These are phyloP conservation scores for Stephanocyclus meneghinianus DNA, from an alignment of 352 stramenopile genomes.

Conservation along the genomic window DNA sequence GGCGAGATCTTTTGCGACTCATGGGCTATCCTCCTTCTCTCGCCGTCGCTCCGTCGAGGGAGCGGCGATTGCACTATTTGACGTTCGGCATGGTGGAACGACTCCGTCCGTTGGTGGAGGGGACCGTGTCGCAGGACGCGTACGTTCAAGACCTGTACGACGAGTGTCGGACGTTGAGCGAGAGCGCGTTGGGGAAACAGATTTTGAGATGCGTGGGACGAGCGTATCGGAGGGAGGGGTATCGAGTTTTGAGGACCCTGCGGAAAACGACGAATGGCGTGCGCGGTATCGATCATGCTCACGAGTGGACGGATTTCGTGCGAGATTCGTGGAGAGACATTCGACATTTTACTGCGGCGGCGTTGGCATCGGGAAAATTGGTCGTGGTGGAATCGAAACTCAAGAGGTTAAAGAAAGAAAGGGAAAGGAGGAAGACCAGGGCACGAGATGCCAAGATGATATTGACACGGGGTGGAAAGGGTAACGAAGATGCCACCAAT, in stretches of 20 bases:
- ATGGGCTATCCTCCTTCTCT: constrained; percentile 62
- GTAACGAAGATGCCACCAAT: background rate
- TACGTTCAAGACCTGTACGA: constrained; percentile 48
- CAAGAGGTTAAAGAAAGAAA: constrained; percentile 40
- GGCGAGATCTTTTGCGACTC: constrained; percentile 55
- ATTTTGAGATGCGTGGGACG: constrained; percentile 75
- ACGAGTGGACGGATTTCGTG: constrained; percentile 15
- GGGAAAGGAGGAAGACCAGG: constrained; percentile 18
- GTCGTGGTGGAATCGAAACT: constrained; percentile 59
- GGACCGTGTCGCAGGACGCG: constrained; percentile 38
- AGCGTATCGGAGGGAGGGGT: constrained; percentile 66
- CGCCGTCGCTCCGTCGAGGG: constrained; percentile 1
- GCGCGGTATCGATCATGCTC: background rate
- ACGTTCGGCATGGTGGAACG: constrained; percentile 57
- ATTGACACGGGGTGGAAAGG: background rate
- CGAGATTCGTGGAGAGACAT: constrained; percentile 50
- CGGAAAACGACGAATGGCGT: background rate
- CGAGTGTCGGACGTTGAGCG: constrained; percentile 64
- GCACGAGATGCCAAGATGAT: background rate
- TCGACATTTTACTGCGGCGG: constrained; percentile 55
- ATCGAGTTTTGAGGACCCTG: constrained; percentile 49
- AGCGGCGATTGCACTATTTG: constrained; percentile 52
- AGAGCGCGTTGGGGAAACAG: constrained; percentile 64
- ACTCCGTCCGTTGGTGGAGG: constrained; percentile 74
- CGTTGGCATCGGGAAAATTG: constrained; percentile 46